Base-by-base conservation (phyloP, 129 eudicot genomes). In the Lactuca saligna region DNA sequence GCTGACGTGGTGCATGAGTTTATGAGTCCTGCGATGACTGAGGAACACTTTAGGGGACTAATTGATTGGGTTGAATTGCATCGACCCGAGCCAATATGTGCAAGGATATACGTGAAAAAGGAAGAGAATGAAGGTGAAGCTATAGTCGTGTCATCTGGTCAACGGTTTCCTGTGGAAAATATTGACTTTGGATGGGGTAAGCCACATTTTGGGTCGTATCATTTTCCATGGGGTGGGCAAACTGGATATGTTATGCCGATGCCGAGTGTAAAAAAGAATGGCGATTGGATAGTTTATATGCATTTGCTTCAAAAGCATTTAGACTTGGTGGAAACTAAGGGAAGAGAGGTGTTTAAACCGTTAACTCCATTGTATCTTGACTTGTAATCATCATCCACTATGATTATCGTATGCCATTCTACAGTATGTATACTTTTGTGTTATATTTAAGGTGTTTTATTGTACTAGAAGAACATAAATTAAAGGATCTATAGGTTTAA, bases 211-310 rank as follows among this genome's bases (percentile, higher is more conserved):
- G 91, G 95, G 72, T 90, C 97, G 65, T 87, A 90, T 70, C 81
- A 81, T 62, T 90, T 90, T 17, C 95, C 95, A 0, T 87, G 95
- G 95, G 91, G 89, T 0, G 95, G 97, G 3, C 70, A 79, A 57
- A 58, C 86, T 2, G 97, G 97, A 34, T 90, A 83, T 29, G 91
- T 90, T 9, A 87, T 87, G 97, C 95, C 95, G 2, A 77, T 90
- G 95, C 86, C 87, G 0, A 85, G 82, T 56, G 64, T 68, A 0
- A 49, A 5, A 2, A 66, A 72, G 12, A 80, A 87, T 25, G 97
- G 90, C n/a, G 97, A 90, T 65, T 90, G 97, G 97, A 49, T 90
- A 17, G 91, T 90, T 4, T 90, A 80, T 66, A 81, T 87, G 91
- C 86, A 85, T 61, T 81, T 90, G 7, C 63, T 15, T 32, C 20